Evolutionary conservation across 306 rosid species (phyloP).

Genomic region (barrel medic (Medicago truncatula)): MtrunA17r5.0-ANR NC_053047.1:25110501-25111000

Average conservation of each 20-base stretch:
- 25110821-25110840: no score
- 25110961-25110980: no score
- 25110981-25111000: no score
- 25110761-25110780: not conserved
- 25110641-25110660: not conserved
- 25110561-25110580: conserved; percentile 24
- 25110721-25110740: not conserved
- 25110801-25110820: no score
- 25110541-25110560: conserved; percentile 23
- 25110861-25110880: no score
- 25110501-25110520: conserved; percentile 14
- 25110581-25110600: conserved; percentile 15
- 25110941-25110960: no score
- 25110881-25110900: no score
- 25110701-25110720: not conserved
- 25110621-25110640: not conserved
- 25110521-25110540: conserved; percentile 2
- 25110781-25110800: not conserved
- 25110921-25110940: no score
- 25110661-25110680: conserved; percentile 12
- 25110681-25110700: not conserved
- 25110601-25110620: not conserved
- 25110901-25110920: no score
- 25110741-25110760: not conserved
- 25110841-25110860: no score